Evolutionary conservation across 2,329 filamentous ascomycete genomes (phyloP), one percentile per base, ranked within the genome.

Genomic region (Trichoderma sp.): DNA sequence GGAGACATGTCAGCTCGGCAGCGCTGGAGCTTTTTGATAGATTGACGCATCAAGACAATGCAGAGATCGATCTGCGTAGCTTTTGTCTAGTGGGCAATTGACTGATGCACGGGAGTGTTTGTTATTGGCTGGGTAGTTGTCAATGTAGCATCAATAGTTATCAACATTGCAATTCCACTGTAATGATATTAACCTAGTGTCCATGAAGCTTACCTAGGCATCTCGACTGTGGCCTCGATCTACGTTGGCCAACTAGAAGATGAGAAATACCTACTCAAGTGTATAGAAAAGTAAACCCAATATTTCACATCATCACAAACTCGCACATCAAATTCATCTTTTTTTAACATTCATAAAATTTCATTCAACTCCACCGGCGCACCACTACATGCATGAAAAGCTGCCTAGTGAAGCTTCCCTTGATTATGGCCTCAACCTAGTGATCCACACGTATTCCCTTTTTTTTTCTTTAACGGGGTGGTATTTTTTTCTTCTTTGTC

Each of bases 371-470:
- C 74, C 73, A 76, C 75, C 78, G 78, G 78, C 18, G 79, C 80
- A 77, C 80, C 79, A 81, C 80, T 81, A 83, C 78, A 83, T 78
- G 75, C 74, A 77, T 76, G 76, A 79, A 79, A 77, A 77, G 76
- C 76, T 74, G 73, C 76, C 74, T 73, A 75, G 74, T 69, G 75
- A 74, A 79, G 76, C 77, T 77, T 78, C 74, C 77, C 76, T 75
- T 78, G 73, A 75, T 77, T 77, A 77, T 76, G 75, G 77, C 76
- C 76, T 79, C 77, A 77, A 77, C 77, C 72, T 74, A 76, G 75
- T 77, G 32, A 75, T 75, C 77, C 68, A 70, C 51, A 51, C 52
- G 64, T 75, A 73, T 75, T 72, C 71, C 65, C 73, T 69, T 75
- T 76, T 74, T 74, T 76, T 68, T 67, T 77, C 77, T 75, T 70